Evolutionary conservation across 148 eudicot genomes (phyloP).

Genomic region (Rheum nobile): DNA sequence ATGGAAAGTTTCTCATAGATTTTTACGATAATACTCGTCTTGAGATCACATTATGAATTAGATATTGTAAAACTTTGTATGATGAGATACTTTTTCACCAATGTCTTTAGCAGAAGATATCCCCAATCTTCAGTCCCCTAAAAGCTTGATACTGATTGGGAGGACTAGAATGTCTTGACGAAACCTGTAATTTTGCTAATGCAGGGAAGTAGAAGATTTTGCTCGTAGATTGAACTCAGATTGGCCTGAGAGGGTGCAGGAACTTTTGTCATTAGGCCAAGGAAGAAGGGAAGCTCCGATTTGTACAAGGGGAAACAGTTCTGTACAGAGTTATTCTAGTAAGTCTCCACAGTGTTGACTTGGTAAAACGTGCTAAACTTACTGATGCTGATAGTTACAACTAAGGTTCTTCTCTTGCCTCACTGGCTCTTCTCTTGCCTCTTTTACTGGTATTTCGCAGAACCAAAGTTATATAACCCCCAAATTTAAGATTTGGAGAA

Average conservation of each 20-base stretch:
- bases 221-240: conserved; percentile 71
- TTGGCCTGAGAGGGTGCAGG: conserved; percentile 82
- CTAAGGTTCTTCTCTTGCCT: not conserved
- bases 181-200: conserved; percentile 1
- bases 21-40: not conserved
- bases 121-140: not conserved
- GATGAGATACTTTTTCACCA: not conserved
- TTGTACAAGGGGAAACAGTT: conserved; percentile 30
- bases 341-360: conserved; percentile 5
- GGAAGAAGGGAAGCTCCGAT: conserved; percentile 34
- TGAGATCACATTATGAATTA: not conserved
- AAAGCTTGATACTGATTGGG: not conserved
- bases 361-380: not conserved
- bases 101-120: not conserved
- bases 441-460: not conserved
- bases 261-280: conserved; percentile 42
- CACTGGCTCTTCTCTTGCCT: not conserved
- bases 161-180: not conserved
- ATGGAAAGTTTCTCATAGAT: not conserved
- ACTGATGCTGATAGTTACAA: not conserved
- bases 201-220: conserved; percentile 84
- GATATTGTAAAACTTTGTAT: not conserved
- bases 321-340: conserved; percentile 36
- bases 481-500: not conserved
- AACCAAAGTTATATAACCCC: not conserved